phyloP scores from a whole-genome alignment of 345 rosid species.

The Rhodamnia argentea region DNA sequence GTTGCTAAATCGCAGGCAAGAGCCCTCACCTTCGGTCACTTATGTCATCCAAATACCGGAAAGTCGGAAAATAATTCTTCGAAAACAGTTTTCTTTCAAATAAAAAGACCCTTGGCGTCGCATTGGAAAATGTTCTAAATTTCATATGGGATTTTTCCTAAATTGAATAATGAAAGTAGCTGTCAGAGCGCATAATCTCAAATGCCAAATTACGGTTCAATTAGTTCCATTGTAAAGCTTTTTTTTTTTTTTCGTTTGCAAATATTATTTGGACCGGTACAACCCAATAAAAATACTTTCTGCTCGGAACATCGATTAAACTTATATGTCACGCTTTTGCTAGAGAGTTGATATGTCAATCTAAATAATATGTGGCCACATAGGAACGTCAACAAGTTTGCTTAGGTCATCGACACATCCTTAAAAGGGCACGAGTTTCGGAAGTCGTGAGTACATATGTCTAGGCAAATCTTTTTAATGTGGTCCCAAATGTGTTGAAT shows the following conservation, averaged over 20 bases:
- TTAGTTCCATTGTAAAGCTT: background rate
- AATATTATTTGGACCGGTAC: background rate
- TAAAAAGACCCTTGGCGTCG: background rate
- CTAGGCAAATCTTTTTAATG: background rate
- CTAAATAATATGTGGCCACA: background rate
- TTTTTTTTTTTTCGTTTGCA: background rate
- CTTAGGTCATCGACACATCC: background rate
- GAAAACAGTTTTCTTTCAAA: background rate
- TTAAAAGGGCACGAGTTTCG: fast-evolving
- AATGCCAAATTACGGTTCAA: background rate
- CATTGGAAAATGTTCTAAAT: background rate
- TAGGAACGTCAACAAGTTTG: background rate
- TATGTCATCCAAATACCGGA: background rate
- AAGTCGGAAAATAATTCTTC: background rate
- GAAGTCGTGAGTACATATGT: background rate
- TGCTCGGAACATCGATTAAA: background rate
- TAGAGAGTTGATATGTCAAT: background rate
- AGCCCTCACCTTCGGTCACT: no score
- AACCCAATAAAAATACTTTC: no score
- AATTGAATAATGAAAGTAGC: background rate
- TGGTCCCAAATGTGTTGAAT: background rate
- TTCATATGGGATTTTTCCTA: background rate
- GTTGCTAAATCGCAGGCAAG: no score
- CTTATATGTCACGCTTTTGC: background rate
- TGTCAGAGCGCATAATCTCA: background rate